Conservation (phyloP, 1,284 basidiomycete species). For the Austropuccinia psidii region DNA sequence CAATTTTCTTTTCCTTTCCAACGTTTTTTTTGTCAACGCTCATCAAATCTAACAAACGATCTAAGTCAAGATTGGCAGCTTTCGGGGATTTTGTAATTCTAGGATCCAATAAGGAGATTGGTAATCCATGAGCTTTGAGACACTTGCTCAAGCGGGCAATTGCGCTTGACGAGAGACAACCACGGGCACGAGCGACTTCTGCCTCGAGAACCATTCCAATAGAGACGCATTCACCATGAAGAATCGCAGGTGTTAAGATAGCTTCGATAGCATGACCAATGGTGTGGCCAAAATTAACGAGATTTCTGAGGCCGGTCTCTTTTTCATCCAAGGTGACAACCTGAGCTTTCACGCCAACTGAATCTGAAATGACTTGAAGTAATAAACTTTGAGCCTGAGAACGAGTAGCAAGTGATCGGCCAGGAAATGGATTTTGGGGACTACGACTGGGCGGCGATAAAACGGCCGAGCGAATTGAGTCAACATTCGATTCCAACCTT, state of each 20-base stretch:
- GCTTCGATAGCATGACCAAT: constrained; percentile 96
- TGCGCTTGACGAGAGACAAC: constrained; percentile 74
- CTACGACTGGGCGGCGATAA: constrained; percentile 56
- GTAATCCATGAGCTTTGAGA: constrained; percentile 77
- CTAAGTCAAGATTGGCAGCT: constrained; percentile 61
- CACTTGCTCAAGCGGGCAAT: constrained; percentile 76
- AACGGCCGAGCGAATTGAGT: constrained; percentile 74
- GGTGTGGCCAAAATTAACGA: constrained; percentile 94
- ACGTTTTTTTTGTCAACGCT: constrained; percentile 97
- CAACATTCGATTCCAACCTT: constrained; percentile 70
- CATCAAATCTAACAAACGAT: constrained; percentile 79
- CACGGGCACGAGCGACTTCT: constrained; percentile 78
- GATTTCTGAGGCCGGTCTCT: constrained; percentile 87
- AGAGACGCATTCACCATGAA: constrained; percentile 87
- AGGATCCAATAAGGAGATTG: constrained; percentile 66
- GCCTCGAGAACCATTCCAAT: constrained; percentile 91
- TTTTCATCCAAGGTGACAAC: constrained; percentile 92
- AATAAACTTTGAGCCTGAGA: constrained; percentile 55
- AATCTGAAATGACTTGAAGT: constrained; percentile 73
- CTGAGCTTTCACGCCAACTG: constrained; percentile 83
- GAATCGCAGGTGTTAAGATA: constrained; percentile 75
- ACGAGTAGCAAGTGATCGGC: constrained; percentile 56
- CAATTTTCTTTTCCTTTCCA: constrained; percentile 79
- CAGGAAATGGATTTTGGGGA: constrained; percentile 47
- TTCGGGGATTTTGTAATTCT: constrained; percentile 55